phyloP scores from a whole-genome alignment of 495 filamentous ascomycete genomes.

The Clohesyomyces aquaticus region DNA sequence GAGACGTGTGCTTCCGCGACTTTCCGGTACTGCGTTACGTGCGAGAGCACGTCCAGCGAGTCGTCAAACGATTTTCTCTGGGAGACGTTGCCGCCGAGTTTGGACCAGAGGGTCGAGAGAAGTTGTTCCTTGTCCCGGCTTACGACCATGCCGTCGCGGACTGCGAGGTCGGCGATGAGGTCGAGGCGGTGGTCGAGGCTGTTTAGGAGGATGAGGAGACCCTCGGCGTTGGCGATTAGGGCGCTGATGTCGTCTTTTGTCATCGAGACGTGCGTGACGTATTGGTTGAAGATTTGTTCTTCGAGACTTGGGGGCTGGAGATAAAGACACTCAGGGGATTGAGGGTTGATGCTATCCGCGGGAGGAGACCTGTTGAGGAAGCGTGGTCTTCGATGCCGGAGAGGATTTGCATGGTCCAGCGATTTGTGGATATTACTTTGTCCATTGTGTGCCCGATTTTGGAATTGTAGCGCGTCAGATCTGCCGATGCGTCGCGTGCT shows the following conservation, averaged over 20 bases:
- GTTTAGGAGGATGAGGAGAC: constrained; percentile 59
- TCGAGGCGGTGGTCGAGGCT: constrained; percentile 66
- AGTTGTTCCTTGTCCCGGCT: constrained; percentile 61
- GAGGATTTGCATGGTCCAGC: constrained; percentile 63
- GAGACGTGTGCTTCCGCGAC: constrained; percentile 63
- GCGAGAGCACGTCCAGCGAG: constrained; percentile 60
- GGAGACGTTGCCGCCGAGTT: constrained; percentile 65
- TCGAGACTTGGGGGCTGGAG: constrained; percentile 56
- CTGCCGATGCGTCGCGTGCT: constrained; percentile 57
- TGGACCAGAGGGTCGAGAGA: constrained; percentile 67
- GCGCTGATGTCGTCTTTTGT: constrained; percentile 66
- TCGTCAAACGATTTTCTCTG: constrained; percentile 59
- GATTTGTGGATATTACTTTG: constrained; percentile 66
- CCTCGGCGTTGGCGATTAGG: constrained; percentile 69
- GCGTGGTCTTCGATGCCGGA: constrained; percentile 51
- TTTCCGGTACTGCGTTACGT: constrained; percentile 63
- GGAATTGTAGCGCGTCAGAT: constrained; percentile 69
- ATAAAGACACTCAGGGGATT: constrained; percentile 62
- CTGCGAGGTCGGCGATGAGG: constrained; percentile 65
- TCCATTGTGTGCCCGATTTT: constrained; percentile 71
- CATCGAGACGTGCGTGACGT: constrained; percentile 64
- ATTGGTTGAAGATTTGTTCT: constrained; percentile 55
- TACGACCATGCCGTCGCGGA: constrained; percentile 57
- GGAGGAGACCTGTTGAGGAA: constrained; percentile 47
- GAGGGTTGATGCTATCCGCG: constrained; percentile 49